These are phyloP conservation scores for Agastache rugosa DNA, from an alignment of 257 asterid genomes.

Conservation along the genomic window DNA sequence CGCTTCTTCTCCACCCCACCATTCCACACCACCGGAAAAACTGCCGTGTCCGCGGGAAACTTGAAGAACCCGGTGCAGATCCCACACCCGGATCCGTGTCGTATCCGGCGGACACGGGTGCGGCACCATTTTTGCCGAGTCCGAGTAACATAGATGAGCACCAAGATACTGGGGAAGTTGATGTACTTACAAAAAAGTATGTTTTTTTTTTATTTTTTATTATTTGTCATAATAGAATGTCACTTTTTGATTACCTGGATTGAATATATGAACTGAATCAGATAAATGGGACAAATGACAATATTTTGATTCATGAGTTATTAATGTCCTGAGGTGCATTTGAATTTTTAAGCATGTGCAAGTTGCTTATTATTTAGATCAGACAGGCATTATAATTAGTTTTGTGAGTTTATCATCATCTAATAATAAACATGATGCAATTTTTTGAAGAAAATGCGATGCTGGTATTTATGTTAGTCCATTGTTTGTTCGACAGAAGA, in stretches of 20 bases:
- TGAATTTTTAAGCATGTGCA: background rate
- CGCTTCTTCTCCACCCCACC: too few species aligned
- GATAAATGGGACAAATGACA: background rate
- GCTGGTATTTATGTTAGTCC: conserved; percentile 34
- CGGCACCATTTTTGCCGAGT: too few species aligned
- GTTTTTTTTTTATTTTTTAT: conserved; percentile 8
- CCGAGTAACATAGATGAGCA: too few species aligned
- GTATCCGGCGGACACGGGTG: too few species aligned
- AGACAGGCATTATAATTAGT: background rate
- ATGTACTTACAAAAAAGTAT: conserved; percentile 94
- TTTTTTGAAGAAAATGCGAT: background rate
- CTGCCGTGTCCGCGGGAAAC: too few species aligned
- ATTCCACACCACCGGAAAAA: too few species aligned
- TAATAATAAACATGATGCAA: conserved; percentile 19
- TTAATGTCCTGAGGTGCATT: conserved; percentile 1
- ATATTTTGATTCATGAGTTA: background rate
- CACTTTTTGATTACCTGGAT: conserved; percentile 11
- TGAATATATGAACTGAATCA: conserved; percentile 14
- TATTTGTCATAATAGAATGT: conserved; percentile 1
- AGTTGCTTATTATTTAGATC: conserved; percentile 25
- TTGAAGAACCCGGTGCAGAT: too few species aligned
- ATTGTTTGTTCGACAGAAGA: conserved; percentile 65
- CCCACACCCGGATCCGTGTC: too few species aligned
- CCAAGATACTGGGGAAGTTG: conserved; percentile 86
- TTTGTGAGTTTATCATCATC: conserved; percentile 12